A percentile compares a stretch with the other conserved stretches of the same genome.
phyloP scores from a whole-genome alignment of 2,329 filamentous ascomycete species.

The Hansfordia pulvinata region DNA sequence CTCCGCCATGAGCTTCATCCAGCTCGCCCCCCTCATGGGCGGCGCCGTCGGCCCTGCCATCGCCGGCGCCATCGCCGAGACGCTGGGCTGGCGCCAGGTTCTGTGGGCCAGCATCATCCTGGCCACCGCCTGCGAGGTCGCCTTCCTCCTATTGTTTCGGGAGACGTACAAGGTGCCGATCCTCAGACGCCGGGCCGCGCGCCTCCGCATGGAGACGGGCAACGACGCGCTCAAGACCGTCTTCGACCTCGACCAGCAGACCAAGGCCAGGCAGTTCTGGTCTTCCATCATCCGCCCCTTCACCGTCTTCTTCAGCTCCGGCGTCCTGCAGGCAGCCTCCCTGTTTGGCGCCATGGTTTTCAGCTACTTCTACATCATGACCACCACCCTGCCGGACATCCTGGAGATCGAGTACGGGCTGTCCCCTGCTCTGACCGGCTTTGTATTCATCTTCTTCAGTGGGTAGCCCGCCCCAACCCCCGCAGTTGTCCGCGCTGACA shows the following conservation, averaged over 20 bases:
- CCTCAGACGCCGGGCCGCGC: constrained; percentile 26
- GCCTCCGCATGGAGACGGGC: constrained; percentile 16
- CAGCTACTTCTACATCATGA: constrained; percentile 38
- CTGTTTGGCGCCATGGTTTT: constrained; percentile 34
- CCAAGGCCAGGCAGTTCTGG: constrained; percentile 14
- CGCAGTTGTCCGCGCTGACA: constrained; percentile 7
- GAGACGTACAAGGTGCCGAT: constrained; percentile 51
- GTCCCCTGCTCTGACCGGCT: constrained; percentile 35
- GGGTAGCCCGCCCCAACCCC: constrained; percentile 7
- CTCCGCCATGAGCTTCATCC: constrained; percentile 41
- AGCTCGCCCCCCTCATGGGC: constrained; percentile 42
- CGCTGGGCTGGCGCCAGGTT: constrained; percentile 37
- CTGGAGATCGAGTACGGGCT: constrained; percentile 32
- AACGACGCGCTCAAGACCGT: constrained; percentile 15
- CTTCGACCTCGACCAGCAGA: constrained; percentile 15
- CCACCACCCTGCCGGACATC: constrained; percentile 37
- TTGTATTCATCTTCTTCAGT: constrained; percentile 42
- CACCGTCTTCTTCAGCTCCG: constrained; percentile 31
- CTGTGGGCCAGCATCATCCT: constrained; percentile 35
- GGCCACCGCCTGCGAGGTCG: constrained; percentile 31
- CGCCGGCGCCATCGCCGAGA: constrained; percentile 38
- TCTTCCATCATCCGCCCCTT: constrained; percentile 30
- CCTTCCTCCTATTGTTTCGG: constrained; percentile 35
- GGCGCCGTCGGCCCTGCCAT: constrained; percentile 43
- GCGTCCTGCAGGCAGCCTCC: constrained; percentile 35